phyloP scores from a whole-genome alignment of 2,329 filamentous ascomycete genomes.

The Xylariaceae sp. region DNA sequence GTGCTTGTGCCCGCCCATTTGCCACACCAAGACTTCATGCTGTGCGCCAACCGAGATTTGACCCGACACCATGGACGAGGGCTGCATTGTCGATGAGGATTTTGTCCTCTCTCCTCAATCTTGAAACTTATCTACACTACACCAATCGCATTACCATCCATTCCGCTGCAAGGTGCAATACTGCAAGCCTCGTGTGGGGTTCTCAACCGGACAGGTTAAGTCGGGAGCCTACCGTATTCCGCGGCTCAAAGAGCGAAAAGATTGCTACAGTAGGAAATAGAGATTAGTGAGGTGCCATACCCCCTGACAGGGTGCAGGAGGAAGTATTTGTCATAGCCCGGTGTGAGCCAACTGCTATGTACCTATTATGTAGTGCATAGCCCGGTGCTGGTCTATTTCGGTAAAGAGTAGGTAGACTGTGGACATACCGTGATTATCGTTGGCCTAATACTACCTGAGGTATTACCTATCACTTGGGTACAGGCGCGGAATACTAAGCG shows the following conservation, averaged over 20 bases:
- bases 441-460: neutral
- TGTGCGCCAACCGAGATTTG: slow-evolving; percentile 36
- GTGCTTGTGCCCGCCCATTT: slow-evolving; percentile 29
- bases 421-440: slow-evolving; percentile 4
- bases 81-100: slow-evolving; percentile 24
- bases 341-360: slow-evolving; percentile 1
- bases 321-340: slow-evolving; percentile 19
- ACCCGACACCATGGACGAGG: slow-evolving; percentile 39
- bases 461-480: neutral
- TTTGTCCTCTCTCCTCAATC: too few relatives aligned
- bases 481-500: too few relatives aligned
- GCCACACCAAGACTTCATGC: slow-evolving; percentile 34
- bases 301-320: slow-evolving; percentile 9
- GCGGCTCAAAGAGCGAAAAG: slow-evolving; percentile 1
- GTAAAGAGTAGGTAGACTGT: neutral
- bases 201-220: too few relatives aligned
- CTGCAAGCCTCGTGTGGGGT: slow-evolving; percentile 5
- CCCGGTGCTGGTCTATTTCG: slow-evolving; percentile 1
- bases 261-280: neutral
- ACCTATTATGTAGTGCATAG: too few relatives aligned
- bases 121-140: too few relatives aligned
- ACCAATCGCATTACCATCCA: too few relatives aligned
- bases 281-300: slow-evolving; percentile 16
- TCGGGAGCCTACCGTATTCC: too few relatives aligned
- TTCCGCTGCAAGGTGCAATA: neutral